A percentile compares a stretch with the other conserved stretches of the same genome.
Evolutionary conservation across 129 eudicot genomes (phyloP).

Genomic region (Erigeron canadensis): DNA sequence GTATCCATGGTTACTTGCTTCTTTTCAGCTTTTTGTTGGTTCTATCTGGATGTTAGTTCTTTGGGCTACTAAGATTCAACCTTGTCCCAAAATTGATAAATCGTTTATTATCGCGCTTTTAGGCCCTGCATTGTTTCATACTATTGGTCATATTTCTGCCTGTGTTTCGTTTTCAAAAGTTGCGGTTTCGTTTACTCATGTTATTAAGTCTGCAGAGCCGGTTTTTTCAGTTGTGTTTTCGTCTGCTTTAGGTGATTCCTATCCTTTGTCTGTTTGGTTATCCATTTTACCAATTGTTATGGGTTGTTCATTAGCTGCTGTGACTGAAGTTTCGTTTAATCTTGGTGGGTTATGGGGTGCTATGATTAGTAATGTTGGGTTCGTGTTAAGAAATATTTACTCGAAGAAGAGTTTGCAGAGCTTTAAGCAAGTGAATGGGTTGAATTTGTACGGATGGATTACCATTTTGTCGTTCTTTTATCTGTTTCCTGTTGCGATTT

Average conservation of each 20-base stretch:
- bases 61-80: slow-evolving; percentile 76
- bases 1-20: slow-evolving; percentile 91
- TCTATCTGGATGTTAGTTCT: slow-evolving; percentile 79
- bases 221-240: slow-evolving; percentile 86
- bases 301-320: slow-evolving; percentile 95
- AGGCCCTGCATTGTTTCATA: slow-evolving; percentile 96
- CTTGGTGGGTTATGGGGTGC: slow-evolving; percentile 93
- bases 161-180: slow-evolving; percentile 98
- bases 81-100: slow-evolving; percentile 69
- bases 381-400: slow-evolving; percentile 83
- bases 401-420: slow-evolving; percentile 86
- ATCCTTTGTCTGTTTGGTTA: slow-evolving; percentile 80
- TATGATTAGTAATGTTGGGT: slow-evolving; percentile 93
- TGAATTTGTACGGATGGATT: slow-evolving; percentile 92
- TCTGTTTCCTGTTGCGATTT: slow-evolving; percentile 83
- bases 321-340: slow-evolving; percentile 96
- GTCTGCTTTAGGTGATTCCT: slow-evolving; percentile 68
- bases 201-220: slow-evolving; percentile 92
- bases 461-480: slow-evolving; percentile 71
- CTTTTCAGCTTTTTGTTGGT: slow-evolving; percentile 79
- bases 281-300: slow-evolving; percentile 86
- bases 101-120: slow-evolving; percentile 73
- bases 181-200: slow-evolving; percentile 98
- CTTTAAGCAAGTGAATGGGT: slow-evolving; percentile 91
- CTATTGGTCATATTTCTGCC: slow-evolving; percentile 95